Evolutionary conservation across 371 early-diverging fungal genomes (phyloP).

Genomic region (Saksenaea vasiformis): DNA sequence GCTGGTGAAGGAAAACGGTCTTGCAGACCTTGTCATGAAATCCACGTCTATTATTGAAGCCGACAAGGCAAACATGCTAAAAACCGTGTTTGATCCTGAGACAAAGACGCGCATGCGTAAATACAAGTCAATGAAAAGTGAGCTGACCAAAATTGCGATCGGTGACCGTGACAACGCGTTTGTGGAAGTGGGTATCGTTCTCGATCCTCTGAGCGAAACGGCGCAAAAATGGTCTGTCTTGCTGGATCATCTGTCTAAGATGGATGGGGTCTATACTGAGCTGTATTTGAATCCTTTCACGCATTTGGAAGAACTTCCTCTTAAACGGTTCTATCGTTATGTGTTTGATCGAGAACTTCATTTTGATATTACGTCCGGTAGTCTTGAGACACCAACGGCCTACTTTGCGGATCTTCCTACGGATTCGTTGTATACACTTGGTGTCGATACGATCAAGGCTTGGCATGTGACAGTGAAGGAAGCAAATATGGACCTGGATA

Average conservation of each 20-base stretch:
- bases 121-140: neutral
- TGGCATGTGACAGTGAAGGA: conserved; percentile 88
- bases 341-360: conserved; percentile 64
- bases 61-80: conserved; percentile 23
- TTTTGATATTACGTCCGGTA: conserved; percentile 58
- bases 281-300: conserved; percentile 62
- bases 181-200: conserved; percentile 63
- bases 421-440: conserved; percentile 81
- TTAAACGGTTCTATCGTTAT: conserved; percentile 89
- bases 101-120: conserved; percentile 20
- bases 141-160: conserved; percentile 25
- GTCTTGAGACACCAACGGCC: conserved; percentile 49
- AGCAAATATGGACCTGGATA: conserved; percentile 90
- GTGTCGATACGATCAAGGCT: conserved; percentile 79
- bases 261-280: conserved; percentile 65
- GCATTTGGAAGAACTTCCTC: conserved; percentile 60
- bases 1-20: neutral
- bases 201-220: conserved; percentile 76
- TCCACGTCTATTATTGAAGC: conserved; percentile 28
- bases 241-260: conserved; percentile 57
- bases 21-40: conserved; percentile 26
- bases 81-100: conserved; percentile 15
- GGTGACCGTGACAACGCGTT: conserved; percentile 45
- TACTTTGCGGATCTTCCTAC: conserved; percentile 76
- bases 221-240: conserved; percentile 80